A percentile compares a stretch with the other conserved stretches of the same genome.
Evolutionary conservation across 306 rosid genomes (phyloP).

Genomic region (Coriaria nepalensis): DNA sequence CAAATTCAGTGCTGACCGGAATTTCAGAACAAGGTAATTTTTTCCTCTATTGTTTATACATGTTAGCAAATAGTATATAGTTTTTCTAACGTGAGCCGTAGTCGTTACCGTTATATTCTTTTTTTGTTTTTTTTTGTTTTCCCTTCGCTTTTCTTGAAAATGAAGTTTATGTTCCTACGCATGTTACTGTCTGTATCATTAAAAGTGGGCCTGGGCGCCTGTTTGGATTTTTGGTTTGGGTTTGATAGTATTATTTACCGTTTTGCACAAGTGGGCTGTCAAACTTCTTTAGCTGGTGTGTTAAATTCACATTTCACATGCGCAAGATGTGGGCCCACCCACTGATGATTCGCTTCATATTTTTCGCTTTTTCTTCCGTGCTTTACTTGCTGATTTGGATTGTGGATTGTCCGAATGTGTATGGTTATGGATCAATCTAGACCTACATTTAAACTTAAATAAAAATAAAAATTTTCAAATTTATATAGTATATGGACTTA

Average conservation of each 20-base stretch:
- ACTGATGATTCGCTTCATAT: conserved; percentile 11
- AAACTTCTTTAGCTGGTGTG: conserved; percentile 15
- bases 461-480: too few relatives aligned
- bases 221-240: conserved; percentile 4
- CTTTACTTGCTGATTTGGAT: too few relatives aligned
- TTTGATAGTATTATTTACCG: conserved; percentile 1
- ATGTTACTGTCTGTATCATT: too few relatives aligned
- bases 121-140: neutral
- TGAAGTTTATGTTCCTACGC: neutral
- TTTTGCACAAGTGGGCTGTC: conserved; percentile 26
- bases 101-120: neutral
- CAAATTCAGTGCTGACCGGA: conserved; percentile 87
- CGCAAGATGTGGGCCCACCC: conserved; percentile 19
- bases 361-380: neutral
- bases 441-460: too few relatives aligned
- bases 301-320: conserved; percentile 22
- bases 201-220: too few relatives aligned
- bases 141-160: neutral
- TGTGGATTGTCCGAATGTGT: too few relatives aligned
- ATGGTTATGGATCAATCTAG: too few relatives aligned
- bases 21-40: conserved; percentile 55
- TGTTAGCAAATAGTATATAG: too few relatives aligned
- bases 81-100: conserved; percentile 6
- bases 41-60: neutral
- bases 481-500: too few relatives aligned